These are phyloP conservation scores for Jamesozyma lodderae DNA, from an alignment of 805 yeast species.

Conservation along the genomic window DNA sequence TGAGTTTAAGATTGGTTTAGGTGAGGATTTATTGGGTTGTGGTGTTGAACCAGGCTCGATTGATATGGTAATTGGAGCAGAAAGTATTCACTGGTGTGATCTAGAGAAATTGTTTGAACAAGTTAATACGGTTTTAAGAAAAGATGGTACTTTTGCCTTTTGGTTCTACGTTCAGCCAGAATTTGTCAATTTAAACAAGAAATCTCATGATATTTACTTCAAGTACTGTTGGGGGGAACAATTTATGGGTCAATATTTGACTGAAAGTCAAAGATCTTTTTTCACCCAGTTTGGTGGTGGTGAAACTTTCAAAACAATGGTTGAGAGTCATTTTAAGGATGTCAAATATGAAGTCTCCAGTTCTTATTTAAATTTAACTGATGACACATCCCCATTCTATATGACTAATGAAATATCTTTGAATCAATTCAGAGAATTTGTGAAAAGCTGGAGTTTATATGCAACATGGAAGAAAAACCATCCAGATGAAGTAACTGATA, in stretches of 20 bases:
- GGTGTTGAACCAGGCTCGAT: constrained; percentile 27
- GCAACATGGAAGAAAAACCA: constrained; percentile 47
- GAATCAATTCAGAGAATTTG: constrained; percentile 39
- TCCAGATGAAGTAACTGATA: constrained; percentile 35
- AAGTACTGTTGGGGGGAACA: constrained; percentile 43
- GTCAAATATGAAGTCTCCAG: constrained; percentile 31
- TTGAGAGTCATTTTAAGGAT: constrained; percentile 33
- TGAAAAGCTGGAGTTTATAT: constrained; percentile 58
- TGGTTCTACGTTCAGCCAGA: constrained; percentile 70
- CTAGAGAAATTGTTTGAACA: constrained; percentile 42
- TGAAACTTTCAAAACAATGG: constrained; percentile 11
- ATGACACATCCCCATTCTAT: constrained; percentile 23
- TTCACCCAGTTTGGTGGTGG: constrained; percentile 10
- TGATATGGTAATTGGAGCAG: constrained; percentile 59
- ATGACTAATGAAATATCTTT: constrained; percentile 34
- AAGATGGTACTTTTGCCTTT: constrained; percentile 56
- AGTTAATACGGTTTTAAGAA: constrained; percentile 40
- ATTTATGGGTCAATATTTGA: constrained; percentile 60
- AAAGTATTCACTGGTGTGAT: constrained; percentile 71
- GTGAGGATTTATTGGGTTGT: constrained; percentile 5
- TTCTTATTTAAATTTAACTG: no score
- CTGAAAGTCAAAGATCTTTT: constrained; percentile 55
- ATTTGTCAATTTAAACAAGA: constrained; percentile 39
- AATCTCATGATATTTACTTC: constrained; percentile 47
- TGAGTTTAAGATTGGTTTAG: constrained; percentile 1